Evolutionary conservation across 169 alveolate genomes (phyloP), one percentile per base, ranked within the genome.

Genomic region (Plasmodium adleri): DNA sequence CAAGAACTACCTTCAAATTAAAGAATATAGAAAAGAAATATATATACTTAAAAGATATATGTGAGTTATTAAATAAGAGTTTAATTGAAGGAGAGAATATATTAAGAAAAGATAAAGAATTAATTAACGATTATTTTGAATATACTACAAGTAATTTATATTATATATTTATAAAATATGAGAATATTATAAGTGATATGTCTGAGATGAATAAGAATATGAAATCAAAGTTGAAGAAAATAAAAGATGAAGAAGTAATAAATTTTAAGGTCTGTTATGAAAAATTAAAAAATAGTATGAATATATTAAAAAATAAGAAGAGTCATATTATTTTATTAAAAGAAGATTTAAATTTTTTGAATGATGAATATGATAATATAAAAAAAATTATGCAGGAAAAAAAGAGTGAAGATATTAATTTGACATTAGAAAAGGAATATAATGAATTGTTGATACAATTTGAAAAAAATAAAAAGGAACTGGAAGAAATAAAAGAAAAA

Each of bases 101-200:
- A 52, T 80, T 74, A 68, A 72, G 72, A 73, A 47, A 50, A 50
- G 75, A 90, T n/a, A 60, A 68, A 32, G 74, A 73, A 20, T 26
- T 83, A 58, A 86, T 86, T n/a, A 90, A 49, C 49, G 59, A 45
- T 52, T 90, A 67, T 43, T 72, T 74, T 68, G 90, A 78, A 26
- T 75, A 88, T 70, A 87, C 88, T 6, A 78, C 88, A 12, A 78
- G 78, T 24, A 88, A 78, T 85, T 64, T 85, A 68, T 54, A 80
- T 47, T 74, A 74, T 52, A 80, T 71, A 2, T 63, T 73, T 74
- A 74, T 88, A 15, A 74, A 73, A 63, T 70, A 58, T 60, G 67
- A 74, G 58, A 72, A 68, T 67, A 66, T 80, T 3, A 68, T 80
- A 17, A 54, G 49, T 26, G 90, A 78, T 47, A 43, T 78, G 56